These are phyloP conservation scores for Cardiospermum halicacabum DNA, from an alignment of 345 rosid species.

Conservation along the genomic window DNA sequence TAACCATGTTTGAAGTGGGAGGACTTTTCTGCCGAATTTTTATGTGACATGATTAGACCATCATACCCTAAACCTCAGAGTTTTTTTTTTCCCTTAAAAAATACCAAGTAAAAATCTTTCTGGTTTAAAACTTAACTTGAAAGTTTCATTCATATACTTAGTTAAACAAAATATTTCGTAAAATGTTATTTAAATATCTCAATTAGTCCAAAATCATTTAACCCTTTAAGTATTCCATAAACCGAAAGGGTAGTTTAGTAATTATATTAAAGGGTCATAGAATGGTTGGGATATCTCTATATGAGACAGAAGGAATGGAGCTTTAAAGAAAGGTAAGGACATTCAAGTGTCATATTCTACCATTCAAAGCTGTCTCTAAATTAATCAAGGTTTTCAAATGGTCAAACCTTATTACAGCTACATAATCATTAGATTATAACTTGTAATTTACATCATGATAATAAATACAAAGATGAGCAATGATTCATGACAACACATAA, in stretches of 20 bases:
- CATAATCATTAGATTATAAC: background rate
- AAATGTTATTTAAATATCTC: too few species aligned
- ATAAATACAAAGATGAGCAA: background rate
- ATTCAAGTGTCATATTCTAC: constrained; percentile 19
- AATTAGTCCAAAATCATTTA: too few species aligned
- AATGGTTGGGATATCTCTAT: constrained; percentile 44
- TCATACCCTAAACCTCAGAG: constrained; percentile 7
- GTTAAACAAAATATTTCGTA: too few species aligned
- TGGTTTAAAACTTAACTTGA: too few species aligned
- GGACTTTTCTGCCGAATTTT: constrained; percentile 11
- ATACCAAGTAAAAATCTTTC: too few species aligned
- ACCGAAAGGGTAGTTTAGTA: constrained; percentile 19
- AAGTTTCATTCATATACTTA: too few species aligned
- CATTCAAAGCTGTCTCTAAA: constrained; percentile 10
- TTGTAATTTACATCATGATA: background rate
- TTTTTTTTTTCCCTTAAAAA: too few species aligned
- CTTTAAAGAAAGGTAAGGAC: constrained; percentile 36
- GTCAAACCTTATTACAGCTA: background rate
- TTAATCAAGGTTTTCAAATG: background rate
- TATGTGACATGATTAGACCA: constrained; percentile 19
- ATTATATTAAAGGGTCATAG: constrained; percentile 22
- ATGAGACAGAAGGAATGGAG: constrained; percentile 41
- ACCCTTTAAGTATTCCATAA: too few species aligned
- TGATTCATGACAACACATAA: too few species aligned
- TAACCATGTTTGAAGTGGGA: constrained; percentile 20